These are phyloP conservation scores for Coemansia sp. DNA, from an alignment of 192 early-diverging fungal species.

Conservation along the genomic window DNA sequence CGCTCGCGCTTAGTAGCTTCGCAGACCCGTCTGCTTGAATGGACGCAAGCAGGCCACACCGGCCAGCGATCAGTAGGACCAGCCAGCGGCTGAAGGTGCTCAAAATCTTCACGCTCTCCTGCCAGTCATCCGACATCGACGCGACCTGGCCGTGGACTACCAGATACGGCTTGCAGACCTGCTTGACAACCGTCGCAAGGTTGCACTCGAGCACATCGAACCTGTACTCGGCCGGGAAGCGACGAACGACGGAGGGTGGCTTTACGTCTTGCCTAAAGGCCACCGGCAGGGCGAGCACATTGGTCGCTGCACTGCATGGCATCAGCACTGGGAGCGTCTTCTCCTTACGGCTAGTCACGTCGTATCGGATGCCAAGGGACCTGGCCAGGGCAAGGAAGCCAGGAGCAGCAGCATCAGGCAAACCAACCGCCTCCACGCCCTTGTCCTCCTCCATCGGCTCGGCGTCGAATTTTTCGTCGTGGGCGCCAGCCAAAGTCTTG, in stretches of 20 bases:
- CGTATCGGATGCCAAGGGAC: conserved; percentile 17
- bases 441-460: conserved; percentile 9
- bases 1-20: too few species aligned
- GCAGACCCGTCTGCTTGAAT: too few species aligned
- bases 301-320: conserved; percentile 28
- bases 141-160: too few species aligned
- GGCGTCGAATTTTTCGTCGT: not conserved
- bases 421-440: not conserved
- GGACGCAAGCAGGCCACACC: too few species aligned
- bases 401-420: not conserved
- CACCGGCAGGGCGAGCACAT: conserved; percentile 6
- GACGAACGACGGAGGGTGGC: not conserved
- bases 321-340: not conserved
- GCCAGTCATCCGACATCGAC: too few species aligned
- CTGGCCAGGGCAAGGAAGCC: conserved; percentile 10
- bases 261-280: not conserved
- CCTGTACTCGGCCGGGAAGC: conserved; percentile 13
- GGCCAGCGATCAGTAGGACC: too few species aligned
- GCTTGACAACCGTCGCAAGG: too few species aligned
- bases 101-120: too few species aligned
- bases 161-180: too few species aligned
- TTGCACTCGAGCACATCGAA: conserved; percentile 13
- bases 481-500: not conserved
- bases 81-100: too few species aligned
- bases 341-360: not conserved